A percentile compares a stretch with the other conserved stretches of the same genome.
Conservation (phyloP, 345 rosid species). For the Stellera chamaejasme region DNA sequence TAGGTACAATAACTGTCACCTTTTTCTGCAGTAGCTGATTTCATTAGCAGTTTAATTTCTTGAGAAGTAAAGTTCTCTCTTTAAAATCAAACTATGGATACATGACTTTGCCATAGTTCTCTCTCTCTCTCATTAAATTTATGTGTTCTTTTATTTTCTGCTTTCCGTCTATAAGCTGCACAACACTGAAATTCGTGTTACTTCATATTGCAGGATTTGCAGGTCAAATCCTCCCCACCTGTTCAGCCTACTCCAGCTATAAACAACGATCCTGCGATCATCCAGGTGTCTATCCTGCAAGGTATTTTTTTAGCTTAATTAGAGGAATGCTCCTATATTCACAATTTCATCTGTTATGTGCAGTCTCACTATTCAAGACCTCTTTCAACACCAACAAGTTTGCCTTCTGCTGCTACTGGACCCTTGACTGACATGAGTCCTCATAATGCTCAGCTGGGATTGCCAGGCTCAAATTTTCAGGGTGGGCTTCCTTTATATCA, state of each 20-base stretch:
- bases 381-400: slow-evolving; percentile 39
- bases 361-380: slow-evolving; percentile 88
- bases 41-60: no score
- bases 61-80: no score
- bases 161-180: no score
- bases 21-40: no score
- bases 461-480: slow-evolving; percentile 64
- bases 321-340: slow-evolving; percentile 4
- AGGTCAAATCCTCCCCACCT: slow-evolving; percentile 88
- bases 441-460: slow-evolving; percentile 49
- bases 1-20: no score
- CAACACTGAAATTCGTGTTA: neutral
- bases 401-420: slow-evolving; percentile 53
- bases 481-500: slow-evolving; percentile 70
- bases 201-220: slow-evolving; percentile 57
- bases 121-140: no score
- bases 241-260: slow-evolving; percentile 57
- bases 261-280: slow-evolving; percentile 89
- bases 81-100: no score
- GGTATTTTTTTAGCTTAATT: slow-evolving; percentile 3
- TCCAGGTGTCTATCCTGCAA: slow-evolving; percentile 49
- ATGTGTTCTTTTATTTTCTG: no score
- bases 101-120: no score
- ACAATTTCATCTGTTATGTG: slow-evolving; percentile 13
- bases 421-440: slow-evolving; percentile 46